Base-by-base conservation (phyloP, 2,329 filamentous ascomycete genomes). In the Stenocarpella maydis region DNA sequence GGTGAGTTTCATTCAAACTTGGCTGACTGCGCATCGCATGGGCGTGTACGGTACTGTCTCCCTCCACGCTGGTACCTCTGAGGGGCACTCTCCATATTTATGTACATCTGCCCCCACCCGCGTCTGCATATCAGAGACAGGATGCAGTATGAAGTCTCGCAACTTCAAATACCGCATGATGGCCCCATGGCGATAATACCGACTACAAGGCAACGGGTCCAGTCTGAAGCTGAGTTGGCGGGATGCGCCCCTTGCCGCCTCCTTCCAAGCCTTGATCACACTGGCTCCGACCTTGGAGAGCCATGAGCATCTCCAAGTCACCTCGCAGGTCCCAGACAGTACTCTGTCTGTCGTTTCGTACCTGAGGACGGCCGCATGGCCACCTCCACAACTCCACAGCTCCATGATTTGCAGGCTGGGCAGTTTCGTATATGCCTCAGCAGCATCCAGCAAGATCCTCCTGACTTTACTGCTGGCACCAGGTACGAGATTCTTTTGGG, bases 331-430 rank as follows among this genome's bases (percentile, higher is more conserved):
- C 3, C 28, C 14, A 2, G 64, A 55, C 31, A 8, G 24, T 8
- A 34, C 26, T 15, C 39, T 26, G 12, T 24, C 28, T 14, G 28
- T n/a, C 8, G 41, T 17, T 12, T 66, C 64, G 28, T 66, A 66
- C 12, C 64, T 55, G 17, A 66, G 6, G 7, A 66, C 47, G 21
- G 39, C 64, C 14, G 39, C 64, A 7, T 39, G 28, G 12, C 64
- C 64, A 1, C 55, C 19, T 19, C 24, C 28, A n/a, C 64, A 66
- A 39, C 43, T 63, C 65, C 65, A 68, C 31, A 68, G 21, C 43
- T 68, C 65, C 65, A 68, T 63, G 7, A 68, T 63, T 10, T 63
- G 53, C 2, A 68, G 65, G 21, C 43, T 63, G 1, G 65, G 65
- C 12, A 63, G 10, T 19, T 24, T 52, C 9, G 31, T 45, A 1